Conservation (phyloP, 306 rosid genomes). For the Vigna angularis region DNA sequence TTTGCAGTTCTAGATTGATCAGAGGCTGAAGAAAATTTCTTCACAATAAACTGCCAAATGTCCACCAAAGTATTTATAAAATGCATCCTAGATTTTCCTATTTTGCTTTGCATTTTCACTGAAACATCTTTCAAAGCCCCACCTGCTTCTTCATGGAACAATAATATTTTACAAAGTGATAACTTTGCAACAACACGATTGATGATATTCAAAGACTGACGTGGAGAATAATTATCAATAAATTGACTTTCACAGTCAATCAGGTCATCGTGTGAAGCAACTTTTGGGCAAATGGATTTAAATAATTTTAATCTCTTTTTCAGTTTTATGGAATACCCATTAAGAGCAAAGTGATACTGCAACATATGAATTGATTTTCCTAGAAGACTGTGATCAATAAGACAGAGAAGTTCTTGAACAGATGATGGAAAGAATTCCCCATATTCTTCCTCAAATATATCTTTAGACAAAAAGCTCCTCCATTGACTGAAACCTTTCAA, state of each 20-base stretch:
- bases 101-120: slow-evolving; percentile 45
- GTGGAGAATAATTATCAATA: slow-evolving; percentile 53
- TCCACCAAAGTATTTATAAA: slow-evolving; percentile 66
- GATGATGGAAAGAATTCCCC: slow-evolving; percentile 68
- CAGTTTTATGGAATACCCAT: slow-evolving; percentile 58
- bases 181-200: slow-evolving; percentile 70
- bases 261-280: slow-evolving; percentile 56
- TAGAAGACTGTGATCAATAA: slow-evolving; percentile 75
- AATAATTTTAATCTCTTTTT: slow-evolving; percentile 68
- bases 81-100: slow-evolving; percentile 54
- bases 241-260: slow-evolving; percentile 60
- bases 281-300: slow-evolving; percentile 59
- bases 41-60: slow-evolving; percentile 72
- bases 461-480: slow-evolving; percentile 68
- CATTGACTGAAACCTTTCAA: slow-evolving; percentile 69
- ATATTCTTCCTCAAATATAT: slow-evolving; percentile 73
- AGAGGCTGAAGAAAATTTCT: slow-evolving; percentile 57
- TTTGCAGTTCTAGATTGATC: slow-evolving; percentile 52
- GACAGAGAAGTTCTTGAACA: slow-evolving; percentile 61
- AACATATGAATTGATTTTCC: slow-evolving; percentile 76
- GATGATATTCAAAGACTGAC: slow-evolving; percentile 61
- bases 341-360: slow-evolving; percentile 61
- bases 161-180: slow-evolving; percentile 65
- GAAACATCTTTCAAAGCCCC: slow-evolving; percentile 47
- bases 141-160: slow-evolving; percentile 61